A percentile compares a stretch with the other conserved stretches of the same genome.
phyloP scores from a whole-genome alignment of 1,139 yeast genomes.

The Hemisphaericaspora xylofermentans region DNA sequence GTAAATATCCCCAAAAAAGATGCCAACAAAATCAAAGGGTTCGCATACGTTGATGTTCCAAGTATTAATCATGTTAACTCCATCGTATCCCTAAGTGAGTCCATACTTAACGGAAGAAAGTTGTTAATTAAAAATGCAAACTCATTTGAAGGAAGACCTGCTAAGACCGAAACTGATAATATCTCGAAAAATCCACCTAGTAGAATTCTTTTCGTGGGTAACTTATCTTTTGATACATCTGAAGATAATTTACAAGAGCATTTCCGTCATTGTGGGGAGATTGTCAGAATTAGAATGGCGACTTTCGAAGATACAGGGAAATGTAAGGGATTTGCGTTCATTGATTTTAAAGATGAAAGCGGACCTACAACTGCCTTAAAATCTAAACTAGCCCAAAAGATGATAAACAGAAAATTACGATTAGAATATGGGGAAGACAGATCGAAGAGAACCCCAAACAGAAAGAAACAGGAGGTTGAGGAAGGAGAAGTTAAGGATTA shows the following conservation, averaged over 20 bases:
- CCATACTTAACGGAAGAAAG: conserved; percentile 76
- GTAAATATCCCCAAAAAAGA: conserved; percentile 66
- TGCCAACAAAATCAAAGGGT: conserved; percentile 66
- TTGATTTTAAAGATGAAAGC: conserved; percentile 77
- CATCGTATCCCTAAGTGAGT: conserved; percentile 69
- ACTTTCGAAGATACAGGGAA: conserved; percentile 95
- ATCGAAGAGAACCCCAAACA: conserved; percentile 66
- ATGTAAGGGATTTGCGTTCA: conserved; percentile 94
- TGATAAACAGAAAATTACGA: conserved; percentile 75
- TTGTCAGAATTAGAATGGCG: conserved; percentile 84
- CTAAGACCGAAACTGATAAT: conserved; percentile 28
- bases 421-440: conserved; percentile 96
- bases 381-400: conserved; percentile 64
- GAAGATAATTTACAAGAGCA: conserved; percentile 74
- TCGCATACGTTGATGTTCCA: conserved; percentile 87
- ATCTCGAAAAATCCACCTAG: conserved; percentile 80
- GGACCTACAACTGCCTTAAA: conserved; percentile 83
- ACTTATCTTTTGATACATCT: conserved; percentile 90
- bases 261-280: conserved; percentile 80
- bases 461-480: conserved; percentile 23
- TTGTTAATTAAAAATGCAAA: conserved; percentile 78
- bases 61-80: conserved; percentile 60
- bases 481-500: conserved; percentile 10
- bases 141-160: conserved; percentile 91
- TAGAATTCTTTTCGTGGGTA: conserved; percentile 87